Conservation (phyloP, 192 early-diverging fungal genomes). For the Podila horticola region DNA sequence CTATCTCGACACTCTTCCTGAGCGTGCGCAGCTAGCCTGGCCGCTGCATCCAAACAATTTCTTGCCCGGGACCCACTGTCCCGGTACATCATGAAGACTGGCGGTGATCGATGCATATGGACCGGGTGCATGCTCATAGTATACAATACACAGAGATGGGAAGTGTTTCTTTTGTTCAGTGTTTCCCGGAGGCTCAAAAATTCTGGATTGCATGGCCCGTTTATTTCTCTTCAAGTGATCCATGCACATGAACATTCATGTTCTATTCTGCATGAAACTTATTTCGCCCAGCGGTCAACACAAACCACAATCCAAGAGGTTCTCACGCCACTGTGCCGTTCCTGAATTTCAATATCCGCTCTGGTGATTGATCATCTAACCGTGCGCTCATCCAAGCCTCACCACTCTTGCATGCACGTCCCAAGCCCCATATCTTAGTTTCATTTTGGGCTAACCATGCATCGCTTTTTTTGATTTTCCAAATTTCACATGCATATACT, state of each 20-base stretch:
- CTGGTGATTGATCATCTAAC: background rate
- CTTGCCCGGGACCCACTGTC: slow-evolving; percentile 1
- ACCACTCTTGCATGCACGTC: slow-evolving; percentile 5
- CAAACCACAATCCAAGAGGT: background rate
- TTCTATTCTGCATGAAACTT: slow-evolving; percentile 6
- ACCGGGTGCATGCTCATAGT: slow-evolving; percentile 5
- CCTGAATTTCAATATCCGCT: background rate
- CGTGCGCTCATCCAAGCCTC: slow-evolving; percentile 4
- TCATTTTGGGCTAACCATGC: slow-evolving; percentile 3
- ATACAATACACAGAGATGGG: too few species aligned
- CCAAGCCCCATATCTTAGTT: slow-evolving; percentile 2
- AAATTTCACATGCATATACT: slow-evolving; percentile 6
- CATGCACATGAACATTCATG: slow-evolving; percentile 1
- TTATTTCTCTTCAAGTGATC: slow-evolving; percentile 4
- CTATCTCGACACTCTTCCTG: slow-evolving; percentile 4
- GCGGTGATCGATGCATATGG: slow-evolving; percentile 1
- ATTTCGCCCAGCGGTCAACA: background rate
- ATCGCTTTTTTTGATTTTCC: slow-evolving; percentile 1
- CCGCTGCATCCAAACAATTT: slow-evolving; percentile 6
- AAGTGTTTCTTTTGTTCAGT: slow-evolving; percentile 4
- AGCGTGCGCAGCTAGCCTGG: slow-evolving; percentile 3
- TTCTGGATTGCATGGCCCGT: background rate
- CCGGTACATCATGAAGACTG: slow-evolving; percentile 1
- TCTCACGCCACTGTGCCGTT: slow-evolving; percentile 4
- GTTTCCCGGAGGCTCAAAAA: background rate